These are phyloP conservation scores for Chalaropsis ovoidea DNA, from an alignment of 2,329 filamentous ascomycete genomes.

Conservation along the genomic window DNA sequence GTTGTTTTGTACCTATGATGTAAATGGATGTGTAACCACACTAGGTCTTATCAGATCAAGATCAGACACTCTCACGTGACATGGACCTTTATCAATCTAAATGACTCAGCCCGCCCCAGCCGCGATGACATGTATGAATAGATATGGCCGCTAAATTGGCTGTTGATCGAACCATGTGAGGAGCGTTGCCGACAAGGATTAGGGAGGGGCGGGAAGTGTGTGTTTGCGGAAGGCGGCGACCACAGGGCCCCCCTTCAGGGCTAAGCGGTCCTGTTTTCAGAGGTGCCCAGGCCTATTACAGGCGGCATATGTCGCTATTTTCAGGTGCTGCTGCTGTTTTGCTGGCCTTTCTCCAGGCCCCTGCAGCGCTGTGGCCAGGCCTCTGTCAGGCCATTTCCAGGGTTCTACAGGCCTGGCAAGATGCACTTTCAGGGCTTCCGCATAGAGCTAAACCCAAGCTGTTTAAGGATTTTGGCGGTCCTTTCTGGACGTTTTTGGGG, in stretches of 20 bases:
- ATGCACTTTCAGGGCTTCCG: too few relatives aligned
- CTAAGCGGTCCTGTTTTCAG: not conserved
- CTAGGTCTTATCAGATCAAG: not conserved
- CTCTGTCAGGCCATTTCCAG: too few relatives aligned
- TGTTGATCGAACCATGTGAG: conserved; percentile 13
- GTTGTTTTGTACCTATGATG: not conserved
- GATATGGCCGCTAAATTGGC: conserved; percentile 17
- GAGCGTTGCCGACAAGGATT: not conserved
- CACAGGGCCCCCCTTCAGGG: not conserved
- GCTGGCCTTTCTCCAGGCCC: not conserved
- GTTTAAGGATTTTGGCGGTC: too few relatives aligned
- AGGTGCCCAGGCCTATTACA: not conserved
- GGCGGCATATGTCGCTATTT: not conserved
- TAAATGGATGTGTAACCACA: not conserved
- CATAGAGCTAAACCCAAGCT: too few relatives aligned
- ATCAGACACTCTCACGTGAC: not conserved
- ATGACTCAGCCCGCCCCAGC: not conserved
- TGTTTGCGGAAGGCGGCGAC: not conserved
- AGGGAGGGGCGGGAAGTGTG: not conserved
- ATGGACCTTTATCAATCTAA: not conserved
- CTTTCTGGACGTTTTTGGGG: not conserved
- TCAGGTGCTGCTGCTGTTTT: not conserved
- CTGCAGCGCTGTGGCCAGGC: too few relatives aligned
- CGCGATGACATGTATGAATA: not conserved
- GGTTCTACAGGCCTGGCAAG: too few relatives aligned